Evolutionary conservation across 306 rosid genomes (phyloP).

Genomic region (peach (Prunus persica)): Prunus_persica_NCBIv2 NC_034009.1:6359501-6360000

Average conservation of each 20-base stretch:
- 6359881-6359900: constrained; percentile 77
- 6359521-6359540: constrained; percentile 5
- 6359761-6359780: constrained; percentile 84
- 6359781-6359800: constrained; percentile 88
- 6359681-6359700: not conserved
- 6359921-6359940: not conserved
- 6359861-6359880: constrained; percentile 99
- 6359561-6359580: too few relatives aligned
- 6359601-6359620: not conserved
- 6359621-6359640: not conserved
- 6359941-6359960: constrained; percentile 12
- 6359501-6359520: constrained; percentile 63
- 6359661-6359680: not conserved
- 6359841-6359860: constrained; percentile 99
- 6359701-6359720: not conserved
- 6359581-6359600: not conserved
- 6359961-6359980: constrained; percentile 11
- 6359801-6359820: constrained; percentile 87
- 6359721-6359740: constrained; percentile 43
- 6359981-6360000: constrained; percentile 86
- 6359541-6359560: not conserved
- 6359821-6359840: constrained; percentile 76
- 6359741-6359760: constrained; percentile 64
- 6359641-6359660: not conserved
- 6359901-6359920: constrained; percentile 17